These are phyloP conservation scores for Lophiostoma macrostomum DNA, from an alignment of 495 filamentous ascomycete species.

Conservation along the genomic window DNA sequence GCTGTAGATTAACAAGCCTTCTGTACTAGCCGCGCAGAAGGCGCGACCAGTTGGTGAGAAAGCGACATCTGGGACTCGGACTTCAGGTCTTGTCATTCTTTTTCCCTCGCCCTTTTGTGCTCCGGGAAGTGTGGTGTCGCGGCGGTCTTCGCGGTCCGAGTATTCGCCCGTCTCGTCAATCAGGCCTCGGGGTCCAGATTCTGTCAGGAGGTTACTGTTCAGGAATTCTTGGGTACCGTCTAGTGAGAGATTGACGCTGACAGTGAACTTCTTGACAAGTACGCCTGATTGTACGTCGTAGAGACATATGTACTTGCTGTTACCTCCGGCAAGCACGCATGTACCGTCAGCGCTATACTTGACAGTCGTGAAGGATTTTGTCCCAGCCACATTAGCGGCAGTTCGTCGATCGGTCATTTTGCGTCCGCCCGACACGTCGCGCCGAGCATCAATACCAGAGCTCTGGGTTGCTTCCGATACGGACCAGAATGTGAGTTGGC, in stretches of 20 bases:
- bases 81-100: constrained; percentile 71
- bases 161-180: constrained; percentile 84
- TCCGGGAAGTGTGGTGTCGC: constrained; percentile 82
- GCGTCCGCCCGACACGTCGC: constrained; percentile 89
- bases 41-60: constrained; percentile 85
- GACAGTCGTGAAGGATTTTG: constrained; percentile 83
- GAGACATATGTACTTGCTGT: constrained; percentile 95
- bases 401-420: constrained; percentile 81
- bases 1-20: constrained; percentile 89
- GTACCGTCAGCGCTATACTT: constrained; percentile 87
- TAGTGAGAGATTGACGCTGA: constrained; percentile 87
- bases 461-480: constrained; percentile 81
- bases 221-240: constrained; percentile 96
- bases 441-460: constrained; percentile 76
- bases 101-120: constrained; percentile 79
- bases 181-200: constrained; percentile 78
- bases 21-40: constrained; percentile 93
- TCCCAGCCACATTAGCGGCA: constrained; percentile 83
- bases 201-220: constrained; percentile 85
- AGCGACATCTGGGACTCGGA: constrained; percentile 78
- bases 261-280: constrained; percentile 89
- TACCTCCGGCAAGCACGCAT: constrained; percentile 85
- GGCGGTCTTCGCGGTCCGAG: constrained; percentile 81
- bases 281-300: constrained; percentile 88
- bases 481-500: constrained; percentile 93